Percentiles rank a stretch among this genome's conserved stretches.
phyloP scores from a whole-genome alignment of 2,329 filamentous ascomycete genomes.

The Aureobasidium musti region DNA sequence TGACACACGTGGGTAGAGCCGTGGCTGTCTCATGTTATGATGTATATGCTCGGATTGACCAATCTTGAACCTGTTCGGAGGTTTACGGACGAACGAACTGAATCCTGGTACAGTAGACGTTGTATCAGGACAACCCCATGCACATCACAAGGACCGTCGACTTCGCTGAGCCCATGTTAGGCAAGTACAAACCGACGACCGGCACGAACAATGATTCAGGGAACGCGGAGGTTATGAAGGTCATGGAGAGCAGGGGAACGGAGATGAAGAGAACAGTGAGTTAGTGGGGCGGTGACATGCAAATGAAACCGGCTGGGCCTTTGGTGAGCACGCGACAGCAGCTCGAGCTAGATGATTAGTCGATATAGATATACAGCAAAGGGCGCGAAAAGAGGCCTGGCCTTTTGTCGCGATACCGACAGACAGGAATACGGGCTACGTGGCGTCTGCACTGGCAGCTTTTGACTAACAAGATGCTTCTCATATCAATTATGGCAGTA shows the following conservation, averaged over 20 bases:
- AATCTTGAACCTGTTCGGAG: background rate
- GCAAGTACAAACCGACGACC: background rate
- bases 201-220: background rate
- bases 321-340: conserved; percentile 25
- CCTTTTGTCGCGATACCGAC: background rate
- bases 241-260: background rate
- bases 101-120: background rate
- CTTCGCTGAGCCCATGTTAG: background rate
- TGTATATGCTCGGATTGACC: background rate
- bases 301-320: conserved; percentile 6
- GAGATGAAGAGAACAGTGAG: background rate
- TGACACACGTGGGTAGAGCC: background rate
- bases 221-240: background rate
- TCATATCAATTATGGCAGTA: background rate
- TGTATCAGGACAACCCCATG: conserved; percentile 4
- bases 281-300: conserved; percentile 26
- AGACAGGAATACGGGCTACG: conserved; percentile 11
- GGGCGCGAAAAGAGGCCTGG: background rate
- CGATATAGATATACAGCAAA: background rate
- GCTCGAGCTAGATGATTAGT: background rate
- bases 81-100: background rate
- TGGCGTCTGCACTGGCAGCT: conserved; percentile 13
- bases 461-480: conserved; percentile 1
- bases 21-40: background rate
- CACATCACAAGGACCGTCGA: background rate